Conservation (phyloP, 768 basidiomycete genomes). For the Cystofilobasidium capitatum region DNA sequence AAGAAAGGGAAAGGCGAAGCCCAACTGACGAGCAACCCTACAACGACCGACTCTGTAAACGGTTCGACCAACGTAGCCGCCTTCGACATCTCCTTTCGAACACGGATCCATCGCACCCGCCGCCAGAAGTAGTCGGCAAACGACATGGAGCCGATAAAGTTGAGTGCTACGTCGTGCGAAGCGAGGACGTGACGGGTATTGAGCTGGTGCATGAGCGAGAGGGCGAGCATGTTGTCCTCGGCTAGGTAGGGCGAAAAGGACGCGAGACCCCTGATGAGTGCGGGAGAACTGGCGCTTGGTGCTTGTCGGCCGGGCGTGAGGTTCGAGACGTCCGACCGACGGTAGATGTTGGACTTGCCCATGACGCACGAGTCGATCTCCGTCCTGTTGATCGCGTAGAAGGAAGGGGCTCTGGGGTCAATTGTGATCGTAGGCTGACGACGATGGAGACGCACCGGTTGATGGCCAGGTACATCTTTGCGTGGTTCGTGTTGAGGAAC, state of each 20-base stretch:
- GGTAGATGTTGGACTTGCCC: slow-evolving; percentile 91
- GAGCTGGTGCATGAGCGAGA: slow-evolving; percentile 86
- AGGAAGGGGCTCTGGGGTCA: background rate
- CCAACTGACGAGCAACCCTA: slow-evolving; percentile 55
- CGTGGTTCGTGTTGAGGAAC: slow-evolving; percentile 92
- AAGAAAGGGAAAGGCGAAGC: slow-evolving; percentile 46
- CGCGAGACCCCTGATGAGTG: slow-evolving; percentile 51
- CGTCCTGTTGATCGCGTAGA: slow-evolving; percentile 49
- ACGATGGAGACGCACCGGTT: slow-evolving; percentile 16
- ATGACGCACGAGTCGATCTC: slow-evolving; percentile 91
- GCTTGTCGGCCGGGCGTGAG: slow-evolving; percentile 43
- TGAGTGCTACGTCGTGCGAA: slow-evolving; percentile 69
- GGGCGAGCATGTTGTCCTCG: slow-evolving; percentile 96
- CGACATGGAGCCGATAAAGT: slow-evolving; percentile 79
- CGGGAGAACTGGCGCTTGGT: slow-evolving; percentile 30
- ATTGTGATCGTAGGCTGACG: background rate
- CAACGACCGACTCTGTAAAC: slow-evolving; percentile 74
- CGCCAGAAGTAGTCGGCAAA: slow-evolving; percentile 76
- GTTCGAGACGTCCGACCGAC: slow-evolving; percentile 73
- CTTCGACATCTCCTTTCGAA: slow-evolving; percentile 85
- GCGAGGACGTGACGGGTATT: slow-evolving; percentile 79
- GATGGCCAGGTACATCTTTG: slow-evolving; percentile 95
- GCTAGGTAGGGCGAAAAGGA: slow-evolving; percentile 83
- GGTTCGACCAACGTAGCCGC: slow-evolving; percentile 82
- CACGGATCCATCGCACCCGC: slow-evolving; percentile 91